A percentile compares a stretch with the other conserved stretches of the same genome.
These are phyloP conservation scores for Phialophora tarda DNA, from an alignment of 2,329 filamentous ascomycete species.

Conservation along the genomic window DNA sequence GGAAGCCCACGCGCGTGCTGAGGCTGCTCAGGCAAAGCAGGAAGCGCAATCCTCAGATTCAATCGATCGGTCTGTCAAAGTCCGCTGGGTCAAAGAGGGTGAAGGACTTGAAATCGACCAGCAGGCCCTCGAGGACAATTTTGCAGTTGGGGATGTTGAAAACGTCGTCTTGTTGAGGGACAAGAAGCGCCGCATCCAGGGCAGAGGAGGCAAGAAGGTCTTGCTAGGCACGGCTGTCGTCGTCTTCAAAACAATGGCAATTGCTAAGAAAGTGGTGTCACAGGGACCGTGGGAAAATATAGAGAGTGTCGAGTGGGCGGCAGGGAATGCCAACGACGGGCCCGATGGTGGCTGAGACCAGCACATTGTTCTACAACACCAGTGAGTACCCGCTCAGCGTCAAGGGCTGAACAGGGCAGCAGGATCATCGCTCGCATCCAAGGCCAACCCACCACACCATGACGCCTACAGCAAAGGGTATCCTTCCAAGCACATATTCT, in stretches of 20 bases:
- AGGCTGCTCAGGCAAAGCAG: constrained; percentile 40
- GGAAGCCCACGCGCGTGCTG: constrained; percentile 43
- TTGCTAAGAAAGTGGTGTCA: constrained; percentile 39
- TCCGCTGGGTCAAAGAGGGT: constrained; percentile 60
- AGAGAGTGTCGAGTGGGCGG: constrained; percentile 62
- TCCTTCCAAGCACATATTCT: not conserved
- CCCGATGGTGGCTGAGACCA: constrained; percentile 52
- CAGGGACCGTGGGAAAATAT: constrained; percentile 55
- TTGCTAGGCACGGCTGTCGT: constrained; percentile 60
- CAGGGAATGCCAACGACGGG: constrained; percentile 49
- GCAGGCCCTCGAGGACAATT: constrained; percentile 54
- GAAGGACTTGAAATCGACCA: constrained; percentile 55
- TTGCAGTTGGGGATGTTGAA: constrained; percentile 64
- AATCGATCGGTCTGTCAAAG: constrained; percentile 63
- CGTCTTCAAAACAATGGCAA: constrained; percentile 60
- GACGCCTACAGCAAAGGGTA: not conserved
- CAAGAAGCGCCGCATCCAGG: constrained; percentile 55
- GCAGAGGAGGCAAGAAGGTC: constrained; percentile 58
- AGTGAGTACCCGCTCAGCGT: constrained; percentile 12
- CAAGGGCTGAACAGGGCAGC: constrained; percentile 16
- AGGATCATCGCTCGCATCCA: not conserved
- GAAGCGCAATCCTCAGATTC: constrained; percentile 31
- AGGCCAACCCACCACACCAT: not conserved
- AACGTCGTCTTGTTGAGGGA: constrained; percentile 61
- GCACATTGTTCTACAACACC: not conserved